phyloP scores from a whole-genome alignment of 768 basidiomycete genomes.

The Boletus sp. region DNA sequence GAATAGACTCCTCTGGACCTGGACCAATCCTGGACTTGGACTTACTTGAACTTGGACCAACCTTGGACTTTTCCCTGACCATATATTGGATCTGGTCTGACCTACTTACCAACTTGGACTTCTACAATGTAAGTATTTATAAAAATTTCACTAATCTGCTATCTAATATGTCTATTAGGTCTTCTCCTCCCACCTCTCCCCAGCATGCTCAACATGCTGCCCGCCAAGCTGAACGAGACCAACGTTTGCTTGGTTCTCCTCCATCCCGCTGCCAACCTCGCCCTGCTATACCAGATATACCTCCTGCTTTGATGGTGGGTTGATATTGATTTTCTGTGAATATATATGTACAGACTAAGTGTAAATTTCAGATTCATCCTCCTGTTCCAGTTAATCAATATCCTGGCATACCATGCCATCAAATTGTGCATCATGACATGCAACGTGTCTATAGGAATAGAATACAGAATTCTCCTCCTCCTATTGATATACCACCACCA shows the following conservation, averaged over 20 bases:
- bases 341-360: neutral
- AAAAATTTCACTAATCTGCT: neutral
- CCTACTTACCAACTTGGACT: too few relatives aligned
- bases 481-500: too few relatives aligned
- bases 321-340: too few relatives aligned
- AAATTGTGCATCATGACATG: neutral
- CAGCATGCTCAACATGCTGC: neutral
- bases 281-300: neutral
- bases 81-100: too few relatives aligned
- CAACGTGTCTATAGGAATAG: neutral
- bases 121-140: neutral
- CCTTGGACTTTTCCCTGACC: too few relatives aligned
- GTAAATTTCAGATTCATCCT: neutral
- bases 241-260: neutral
- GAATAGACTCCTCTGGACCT: too few relatives aligned
- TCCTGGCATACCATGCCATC: neutral
- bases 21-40: too few relatives aligned
- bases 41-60: too few relatives aligned
- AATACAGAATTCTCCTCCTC: too few relatives aligned
- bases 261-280: neutral
- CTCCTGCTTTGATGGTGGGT: neutral
- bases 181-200: neutral
- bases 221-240: neutral
- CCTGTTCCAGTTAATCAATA: slow-evolving; percentile 1
- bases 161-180: neutral